These are phyloP conservation scores for Chlorociboria aeruginascens DNA, from an alignment of 495 filamentous ascomycete genomes.

Conservation along the genomic window DNA sequence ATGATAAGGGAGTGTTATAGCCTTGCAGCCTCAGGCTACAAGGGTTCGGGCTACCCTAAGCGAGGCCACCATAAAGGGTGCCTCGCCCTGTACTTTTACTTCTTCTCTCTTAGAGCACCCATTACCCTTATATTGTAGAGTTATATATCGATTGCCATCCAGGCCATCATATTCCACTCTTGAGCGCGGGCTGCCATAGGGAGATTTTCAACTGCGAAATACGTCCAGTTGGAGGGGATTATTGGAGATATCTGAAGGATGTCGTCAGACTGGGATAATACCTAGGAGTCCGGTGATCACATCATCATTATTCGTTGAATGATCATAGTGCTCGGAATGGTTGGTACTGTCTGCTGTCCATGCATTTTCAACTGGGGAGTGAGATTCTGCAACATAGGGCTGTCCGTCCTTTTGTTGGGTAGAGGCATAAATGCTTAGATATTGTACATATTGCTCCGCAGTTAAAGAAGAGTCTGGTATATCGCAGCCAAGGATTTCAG, in stretches of 20 bases:
- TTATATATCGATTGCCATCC: no score
- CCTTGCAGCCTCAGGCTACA: no score
- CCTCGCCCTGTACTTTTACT: no score
- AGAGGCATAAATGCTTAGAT: conserved; percentile 26
- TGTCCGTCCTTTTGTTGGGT: conserved; percentile 32
- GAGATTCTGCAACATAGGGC: conserved; percentile 33
- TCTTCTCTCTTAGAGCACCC: no score
- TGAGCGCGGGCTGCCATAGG: no score
- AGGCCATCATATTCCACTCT: conserved; percentile 35
- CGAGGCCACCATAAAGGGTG: no score
- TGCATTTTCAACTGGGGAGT: conserved; percentile 27
- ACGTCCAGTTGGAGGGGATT: conserved; percentile 29
- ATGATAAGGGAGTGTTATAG: no score
- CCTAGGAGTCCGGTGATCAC: conserved; percentile 34
- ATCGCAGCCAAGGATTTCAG: conserved; percentile 25
- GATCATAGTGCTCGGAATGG: conserved; percentile 34
- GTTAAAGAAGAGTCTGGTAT: conserved; percentile 24
- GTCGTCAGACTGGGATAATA: conserved; percentile 26
- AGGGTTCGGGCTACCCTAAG: no score
- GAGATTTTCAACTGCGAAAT: conserved; percentile 33
- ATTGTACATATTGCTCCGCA: conserved; percentile 21
- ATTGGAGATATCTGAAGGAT: conserved; percentile 28
- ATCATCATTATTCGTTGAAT: conserved; percentile 35
- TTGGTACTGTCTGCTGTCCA: conserved; percentile 30
- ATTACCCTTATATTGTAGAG: no score